Base-by-base conservation (phyloP, 2,329 filamentous ascomycete species). In the Dothiorella sarmentorum region DNA sequence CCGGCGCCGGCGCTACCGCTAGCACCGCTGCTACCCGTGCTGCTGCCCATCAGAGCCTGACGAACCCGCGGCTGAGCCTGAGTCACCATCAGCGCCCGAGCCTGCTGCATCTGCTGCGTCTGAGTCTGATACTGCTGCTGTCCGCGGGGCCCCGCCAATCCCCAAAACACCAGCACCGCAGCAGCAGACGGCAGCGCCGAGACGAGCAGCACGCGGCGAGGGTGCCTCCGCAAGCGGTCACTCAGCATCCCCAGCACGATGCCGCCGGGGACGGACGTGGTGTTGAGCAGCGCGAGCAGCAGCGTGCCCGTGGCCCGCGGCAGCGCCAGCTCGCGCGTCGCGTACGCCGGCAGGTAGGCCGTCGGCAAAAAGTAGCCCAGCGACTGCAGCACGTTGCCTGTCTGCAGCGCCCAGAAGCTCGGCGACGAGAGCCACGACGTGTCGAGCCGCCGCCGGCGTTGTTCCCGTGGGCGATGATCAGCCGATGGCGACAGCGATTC, bases 81-180 rank as follows among this genome's bases (percentile, higher is more conserved):
- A n/a, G n/a, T n/a, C n/a, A n/a, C n/a, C n/a, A n/a, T n/a, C n/a
- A n/a, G n/a, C n/a, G n/a, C n/a, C n/a, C n/a, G n/a, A n/a, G n/a
- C n/a, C n/a, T n/a, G n/a, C n/a, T n/a, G n/a, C n/a, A n/a, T n/a
- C n/a, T n/a, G n/a, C n/a, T n/a, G n/a, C n/a, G n/a, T n/a, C n/a
- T n/a, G n/a, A n/a, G n/a, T 7, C 29, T 10, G 29, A 9, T 31
- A 13, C 10, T 13, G 29, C 10, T 31, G 3, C 10, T 4, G 29
- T 13, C 29, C 29, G 15, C 29, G 29, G 26, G 67, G 72, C 13
- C 76, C 78, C 2, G 75, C 71, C 1, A 79, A 62, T 15, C 78
- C 76, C 70, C 80, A 80, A 35, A 81, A 68, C 17, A 79, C 64
- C 61, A 78, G 75, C 2, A 74, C 71, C 3, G 69, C 65, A 4